These are phyloP conservation scores for Cladosporium sp. DNA, from an alignment of 2,329 filamentous ascomycete genomes.

Conservation along the genomic window DNA sequence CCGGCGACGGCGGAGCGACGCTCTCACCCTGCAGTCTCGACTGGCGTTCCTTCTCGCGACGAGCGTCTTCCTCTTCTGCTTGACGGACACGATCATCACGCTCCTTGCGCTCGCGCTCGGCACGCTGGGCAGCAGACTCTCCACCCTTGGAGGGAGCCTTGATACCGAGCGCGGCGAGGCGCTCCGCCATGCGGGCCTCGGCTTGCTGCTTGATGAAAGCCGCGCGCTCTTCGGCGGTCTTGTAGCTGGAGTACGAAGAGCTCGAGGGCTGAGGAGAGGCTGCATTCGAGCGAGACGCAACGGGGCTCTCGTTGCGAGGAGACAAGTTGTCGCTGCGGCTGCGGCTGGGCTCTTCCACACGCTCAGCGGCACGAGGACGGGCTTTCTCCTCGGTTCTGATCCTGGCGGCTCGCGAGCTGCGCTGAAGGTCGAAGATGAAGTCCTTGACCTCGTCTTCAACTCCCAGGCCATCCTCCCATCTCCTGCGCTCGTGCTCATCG, in stretches of 20 bases:
- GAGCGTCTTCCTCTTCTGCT: constrained; percentile 90
- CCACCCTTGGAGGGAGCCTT: constrained; percentile 69
- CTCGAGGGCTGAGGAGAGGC: constrained; percentile 44
- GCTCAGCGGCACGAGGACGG: constrained; percentile 13
- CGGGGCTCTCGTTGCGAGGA: constrained; percentile 27
- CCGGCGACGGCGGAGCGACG: constrained; percentile 50
- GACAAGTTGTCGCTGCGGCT: constrained; percentile 15
- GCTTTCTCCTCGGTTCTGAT: constrained; percentile 54
- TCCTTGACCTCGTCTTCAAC: constrained; percentile 96
- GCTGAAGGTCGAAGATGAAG: constrained; percentile 94
- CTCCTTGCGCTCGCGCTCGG: constrained; percentile 82
- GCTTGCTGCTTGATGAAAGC: constrained; percentile 97
- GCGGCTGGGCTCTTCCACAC: constrained; percentile 26
- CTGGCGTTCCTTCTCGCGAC: constrained; percentile 80
- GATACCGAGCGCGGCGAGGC: constrained; percentile 86
- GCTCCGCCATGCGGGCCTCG: constrained; percentile 93
- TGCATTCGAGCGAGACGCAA: constrained; percentile 20
- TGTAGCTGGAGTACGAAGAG: constrained; percentile 73
- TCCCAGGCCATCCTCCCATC: constrained; percentile 93
- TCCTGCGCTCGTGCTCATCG: constrained; percentile 81
- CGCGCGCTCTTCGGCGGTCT: constrained; percentile 86
- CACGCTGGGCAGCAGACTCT: constrained; percentile 75
- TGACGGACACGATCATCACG: constrained; percentile 79
- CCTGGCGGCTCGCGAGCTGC: constrained; percentile 71
- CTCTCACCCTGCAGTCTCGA: constrained; percentile 75